phyloP scores from a whole-genome alignment of 129 eudicot genomes.

The Escallonia herrerae region DNA sequence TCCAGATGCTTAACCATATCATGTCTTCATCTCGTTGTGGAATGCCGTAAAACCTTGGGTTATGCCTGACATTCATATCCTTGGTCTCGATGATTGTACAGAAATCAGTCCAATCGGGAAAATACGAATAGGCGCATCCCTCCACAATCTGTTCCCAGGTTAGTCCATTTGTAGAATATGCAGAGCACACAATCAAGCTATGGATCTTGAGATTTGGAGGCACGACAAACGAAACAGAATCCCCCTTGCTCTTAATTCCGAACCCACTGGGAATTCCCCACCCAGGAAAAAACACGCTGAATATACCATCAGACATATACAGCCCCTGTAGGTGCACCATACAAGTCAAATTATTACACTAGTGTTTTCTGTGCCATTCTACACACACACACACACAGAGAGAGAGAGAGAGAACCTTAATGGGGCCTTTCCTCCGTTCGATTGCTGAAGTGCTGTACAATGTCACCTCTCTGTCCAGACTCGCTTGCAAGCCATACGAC shows the following conservation, averaged over 20 bases:
- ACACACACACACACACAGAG: neutral
- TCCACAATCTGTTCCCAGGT: too few relatives aligned
- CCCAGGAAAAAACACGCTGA: constrained; percentile 13
- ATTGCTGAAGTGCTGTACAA: too few relatives aligned
- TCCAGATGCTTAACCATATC: too few relatives aligned
- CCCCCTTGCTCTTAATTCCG: neutral
- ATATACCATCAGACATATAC: constrained; percentile 1
- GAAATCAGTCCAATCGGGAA: too few relatives aligned
- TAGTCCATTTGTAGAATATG: neutral
- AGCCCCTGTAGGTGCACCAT: neutral
- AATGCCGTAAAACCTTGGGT: too few relatives aligned
- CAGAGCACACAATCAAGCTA: neutral
- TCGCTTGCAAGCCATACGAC: neutral
- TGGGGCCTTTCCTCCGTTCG: neutral
- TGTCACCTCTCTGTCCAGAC: neutral
- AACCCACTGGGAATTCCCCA: constrained; percentile 8
- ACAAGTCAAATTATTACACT: neutral
- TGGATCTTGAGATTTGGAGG: neutral
- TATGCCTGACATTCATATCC: too few relatives aligned
- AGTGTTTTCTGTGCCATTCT: neutral
- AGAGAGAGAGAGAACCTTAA: constrained; percentile 1
- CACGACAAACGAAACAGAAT: neutral
- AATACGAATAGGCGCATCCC: too few relatives aligned
- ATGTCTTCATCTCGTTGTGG: too few relatives aligned
- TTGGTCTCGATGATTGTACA: too few relatives aligned